Evolutionary conservation across 345 rosid genomes (phyloP).

Genomic region (Anastatica hierochuntica): DNA sequence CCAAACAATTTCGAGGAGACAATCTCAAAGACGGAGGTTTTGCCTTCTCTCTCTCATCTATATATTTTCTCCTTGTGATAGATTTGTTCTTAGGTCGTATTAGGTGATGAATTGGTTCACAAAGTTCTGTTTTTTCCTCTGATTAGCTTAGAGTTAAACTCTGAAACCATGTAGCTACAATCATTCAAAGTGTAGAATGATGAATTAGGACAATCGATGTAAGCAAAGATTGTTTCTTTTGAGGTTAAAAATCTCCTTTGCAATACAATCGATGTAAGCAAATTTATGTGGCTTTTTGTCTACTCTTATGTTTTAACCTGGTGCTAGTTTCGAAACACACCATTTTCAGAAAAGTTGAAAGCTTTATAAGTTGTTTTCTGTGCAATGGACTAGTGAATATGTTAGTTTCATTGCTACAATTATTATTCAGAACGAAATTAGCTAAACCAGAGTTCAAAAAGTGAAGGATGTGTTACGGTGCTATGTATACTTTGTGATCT

Average conservation of each 20-base stretch:
- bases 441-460: no score
- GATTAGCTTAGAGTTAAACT: slow-evolving; percentile 6
- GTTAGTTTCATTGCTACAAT: no score
- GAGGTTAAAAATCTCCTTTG: no score
- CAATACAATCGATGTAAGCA: neutral
- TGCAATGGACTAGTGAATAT: no score
- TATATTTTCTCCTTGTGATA: no score
- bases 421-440: no score
- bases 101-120: neutral
- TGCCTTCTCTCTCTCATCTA: neutral
- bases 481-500: neutral
- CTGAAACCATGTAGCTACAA: no score
- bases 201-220: no score
- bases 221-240: no score
- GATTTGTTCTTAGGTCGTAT: neutral
- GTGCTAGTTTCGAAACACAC: no score
- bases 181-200: no score
- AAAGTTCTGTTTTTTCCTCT: neutral
- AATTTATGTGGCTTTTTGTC: neutral
- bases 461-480: neutral
- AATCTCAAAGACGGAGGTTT: slow-evolving; percentile 74
- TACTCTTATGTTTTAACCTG: no score
- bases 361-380: neutral
- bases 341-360: neutral
- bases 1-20: slow-evolving; percentile 64